Evolutionary conservation across 768 basidiomycete species (phyloP).

Genomic region (Steccherinum ochraceum): DNA sequence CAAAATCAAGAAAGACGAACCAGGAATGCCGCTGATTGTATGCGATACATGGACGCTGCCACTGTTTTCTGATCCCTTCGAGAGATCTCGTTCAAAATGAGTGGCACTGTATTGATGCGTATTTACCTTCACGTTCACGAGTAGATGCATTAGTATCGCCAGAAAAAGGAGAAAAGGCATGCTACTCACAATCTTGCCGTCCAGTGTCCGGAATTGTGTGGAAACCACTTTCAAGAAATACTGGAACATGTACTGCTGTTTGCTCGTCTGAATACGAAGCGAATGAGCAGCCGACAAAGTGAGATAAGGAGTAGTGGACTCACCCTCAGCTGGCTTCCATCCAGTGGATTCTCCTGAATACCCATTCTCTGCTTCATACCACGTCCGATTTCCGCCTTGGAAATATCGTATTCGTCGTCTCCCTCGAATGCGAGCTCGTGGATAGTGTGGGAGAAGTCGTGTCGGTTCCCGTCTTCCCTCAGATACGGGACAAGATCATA

Average conservation of each 20-base stretch:
- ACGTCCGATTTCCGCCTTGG: constrained; percentile 53
- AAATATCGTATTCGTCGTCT: constrained; percentile 74
- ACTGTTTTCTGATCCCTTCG: constrained; percentile 57
- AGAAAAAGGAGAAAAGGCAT: background rate
- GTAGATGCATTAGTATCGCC: background rate
- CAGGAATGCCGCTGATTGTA: constrained; percentile 68
- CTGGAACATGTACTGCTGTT: constrained; percentile 92
- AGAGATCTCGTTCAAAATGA: constrained; percentile 90
- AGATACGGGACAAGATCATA: constrained; percentile 95
- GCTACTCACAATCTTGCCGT: constrained; percentile 54
- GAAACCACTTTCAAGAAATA: constrained; percentile 99
- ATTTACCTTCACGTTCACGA: constrained; percentile 46
- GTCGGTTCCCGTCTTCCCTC: constrained; percentile 77
- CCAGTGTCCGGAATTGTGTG: constrained; percentile 84
- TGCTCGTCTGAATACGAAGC: constrained; percentile 46
- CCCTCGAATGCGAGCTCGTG: constrained; percentile 77
- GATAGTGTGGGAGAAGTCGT: constrained; percentile 90
- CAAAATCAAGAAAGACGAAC: constrained; percentile 15
- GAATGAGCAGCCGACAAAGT: background rate
- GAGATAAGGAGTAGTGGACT: constrained; percentile 12
- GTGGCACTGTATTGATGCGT: constrained; percentile 96
- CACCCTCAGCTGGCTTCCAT: constrained; percentile 55
- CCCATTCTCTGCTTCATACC: constrained; percentile 70
- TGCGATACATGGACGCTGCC: constrained; percentile 72
- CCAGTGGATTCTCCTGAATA: constrained; percentile 71